Evolutionary conservation across 306 rosid species (phyloP), one percentile per base, ranked within the genome.

Genomic region (Quercus dentata): DNA sequence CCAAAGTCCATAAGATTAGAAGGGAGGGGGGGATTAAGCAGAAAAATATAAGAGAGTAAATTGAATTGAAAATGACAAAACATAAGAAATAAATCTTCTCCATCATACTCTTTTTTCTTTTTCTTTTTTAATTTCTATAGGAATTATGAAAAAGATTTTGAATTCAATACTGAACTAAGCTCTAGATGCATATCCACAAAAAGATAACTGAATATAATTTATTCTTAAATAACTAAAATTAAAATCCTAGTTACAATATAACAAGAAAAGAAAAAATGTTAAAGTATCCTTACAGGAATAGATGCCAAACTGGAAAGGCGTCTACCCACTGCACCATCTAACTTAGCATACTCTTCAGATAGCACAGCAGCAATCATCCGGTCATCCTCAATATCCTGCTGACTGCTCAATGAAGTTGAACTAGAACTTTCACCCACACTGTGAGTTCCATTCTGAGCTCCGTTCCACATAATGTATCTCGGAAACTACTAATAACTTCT

Each of bases 321-420:
- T 59, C 82, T 79, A 28, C 87, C 89, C 51, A 89, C 86, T 25
- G 86, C 85, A 67, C 92, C 96, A 62, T 94, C 94, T 73, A 92
- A 81, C 7, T 92, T 80, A 62, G 98, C 94, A 74, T 94, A 91
- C 83, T 90, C 98, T 84, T 94, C 98, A 3, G 98, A 77, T 41
- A 94, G 83, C 4, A 85, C 85, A 78, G 73, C 64, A 76, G 97
- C 98, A 76, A 94, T 94, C 98, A 94, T 94, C 70, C 78, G 81
- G 71, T 94, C 98, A 86, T 94, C 92, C 69, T 88, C 88, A 76
- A 80, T 54, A 73, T 86, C 89, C 65, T 68, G 88, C 77, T 89
- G 92, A 77, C 90, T 85, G 81, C 90, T 86, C 55, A 72, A 78
- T 63, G 95, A 90, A 38, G 86, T 90, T 54, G 95, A 92, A 64